Evolutionary conservation across 176 grass and related monocot species (phyloP).

Genomic region (Olyra latifolia): DNA sequence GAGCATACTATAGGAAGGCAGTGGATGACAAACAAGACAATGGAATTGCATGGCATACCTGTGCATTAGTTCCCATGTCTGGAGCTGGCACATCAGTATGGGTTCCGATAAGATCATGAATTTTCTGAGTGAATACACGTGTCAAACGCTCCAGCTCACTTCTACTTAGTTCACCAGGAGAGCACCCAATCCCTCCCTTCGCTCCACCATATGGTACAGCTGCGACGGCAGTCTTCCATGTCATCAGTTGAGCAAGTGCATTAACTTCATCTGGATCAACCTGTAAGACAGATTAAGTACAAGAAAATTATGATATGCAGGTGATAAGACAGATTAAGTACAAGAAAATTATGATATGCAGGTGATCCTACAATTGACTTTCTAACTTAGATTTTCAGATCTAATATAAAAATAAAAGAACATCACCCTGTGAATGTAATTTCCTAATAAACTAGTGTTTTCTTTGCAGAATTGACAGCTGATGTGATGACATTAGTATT

Average conservation of each 20-base stretch:
- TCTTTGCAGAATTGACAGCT: background rate
- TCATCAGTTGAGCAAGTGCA: slow-evolving; percentile 96
- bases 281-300: slow-evolving; percentile 33
- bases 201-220: slow-evolving; percentile 93
- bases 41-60: slow-evolving; percentile 36
- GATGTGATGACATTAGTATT: background rate
- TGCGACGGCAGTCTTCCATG: slow-evolving; percentile 96
- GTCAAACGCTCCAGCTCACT: slow-evolving; percentile 94
- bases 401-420: background rate
- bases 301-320: background rate
- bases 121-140: slow-evolving; percentile 98
- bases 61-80: slow-evolving; percentile 95
- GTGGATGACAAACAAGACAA: background rate
- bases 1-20: slow-evolving; percentile 28
- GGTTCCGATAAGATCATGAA: slow-evolving; percentile 89
- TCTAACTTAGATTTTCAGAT: background rate
- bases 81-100: slow-evolving; percentile 94
- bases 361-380: background rate
- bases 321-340: slow-evolving; percentile 3
- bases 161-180: slow-evolving; percentile 68
- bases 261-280: slow-evolving; percentile 96
- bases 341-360: background rate
- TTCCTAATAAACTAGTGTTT: background rate
- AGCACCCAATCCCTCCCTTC: slow-evolving; percentile 93
- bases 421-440: background rate